Conservation (phyloP, 495 filamentous ascomycete species). For the Penicillium odoratum region DNA sequence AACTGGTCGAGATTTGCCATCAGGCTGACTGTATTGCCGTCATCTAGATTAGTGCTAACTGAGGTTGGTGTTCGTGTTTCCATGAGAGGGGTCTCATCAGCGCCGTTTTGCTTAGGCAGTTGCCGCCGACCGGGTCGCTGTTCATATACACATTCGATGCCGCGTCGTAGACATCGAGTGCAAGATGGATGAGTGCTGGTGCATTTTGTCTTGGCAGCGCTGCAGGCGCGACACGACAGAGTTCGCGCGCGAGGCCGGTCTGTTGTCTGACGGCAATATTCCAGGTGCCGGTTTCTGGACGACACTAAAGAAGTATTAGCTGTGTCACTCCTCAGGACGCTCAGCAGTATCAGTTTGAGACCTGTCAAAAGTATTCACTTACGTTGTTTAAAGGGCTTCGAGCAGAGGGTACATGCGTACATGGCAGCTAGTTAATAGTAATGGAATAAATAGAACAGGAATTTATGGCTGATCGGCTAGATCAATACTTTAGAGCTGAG, state of each 20-base stretch:
- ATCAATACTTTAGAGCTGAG: background rate
- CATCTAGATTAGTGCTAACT: background rate
- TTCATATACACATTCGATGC: constrained; percentile 4
- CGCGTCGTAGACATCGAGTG: constrained; percentile 1
- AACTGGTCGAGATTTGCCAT: background rate
- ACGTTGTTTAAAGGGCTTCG: constrained; percentile 2
- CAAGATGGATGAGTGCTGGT: constrained; percentile 1
- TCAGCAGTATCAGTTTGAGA: background rate
- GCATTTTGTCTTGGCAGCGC: constrained; percentile 5
- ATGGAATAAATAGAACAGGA: background rate
- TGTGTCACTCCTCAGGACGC: background rate
- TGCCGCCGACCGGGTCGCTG: constrained; percentile 3
- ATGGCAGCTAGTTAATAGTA: background rate
- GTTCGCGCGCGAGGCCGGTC: constrained; percentile 2
- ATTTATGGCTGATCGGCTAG: too few relatives aligned
- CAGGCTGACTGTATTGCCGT: background rate
- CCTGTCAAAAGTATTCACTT: background rate
- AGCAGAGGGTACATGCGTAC: constrained; percentile 1
- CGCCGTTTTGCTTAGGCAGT: background rate
- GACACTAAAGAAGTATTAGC: background rate
- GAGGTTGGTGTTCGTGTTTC: background rate
- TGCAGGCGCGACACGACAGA: constrained; percentile 1
- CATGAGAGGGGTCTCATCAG: background rate
- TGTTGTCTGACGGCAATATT: constrained; percentile 2
- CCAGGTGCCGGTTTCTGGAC: constrained; percentile 1